phyloP scores from a whole-genome alignment of 306 rosid species.

The Cicer pinnatifidum region DNA sequence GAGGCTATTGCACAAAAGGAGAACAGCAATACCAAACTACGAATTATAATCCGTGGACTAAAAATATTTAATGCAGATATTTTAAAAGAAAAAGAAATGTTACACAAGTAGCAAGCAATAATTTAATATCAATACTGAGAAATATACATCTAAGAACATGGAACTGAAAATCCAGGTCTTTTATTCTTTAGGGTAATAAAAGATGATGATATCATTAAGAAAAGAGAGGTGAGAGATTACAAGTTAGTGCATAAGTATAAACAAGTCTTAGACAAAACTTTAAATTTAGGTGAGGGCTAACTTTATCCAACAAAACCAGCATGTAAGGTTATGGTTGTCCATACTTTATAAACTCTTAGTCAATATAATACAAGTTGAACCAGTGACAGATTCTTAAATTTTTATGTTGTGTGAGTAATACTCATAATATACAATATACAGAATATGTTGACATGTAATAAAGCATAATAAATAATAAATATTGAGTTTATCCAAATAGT shows the following conservation, averaged over 20 bases:
- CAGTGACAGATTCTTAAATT: background rate
- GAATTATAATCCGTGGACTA: background rate
- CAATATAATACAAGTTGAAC: background rate
- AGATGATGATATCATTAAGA: conserved; percentile 10
- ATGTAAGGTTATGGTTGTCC: background rate
- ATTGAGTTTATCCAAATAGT: background rate
- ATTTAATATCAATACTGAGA: conserved; percentile 20
- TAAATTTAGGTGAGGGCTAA: background rate
- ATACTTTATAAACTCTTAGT: background rate
- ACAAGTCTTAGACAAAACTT: background rate
- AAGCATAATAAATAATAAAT: no score
- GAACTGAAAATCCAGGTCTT: conserved; percentile 15
- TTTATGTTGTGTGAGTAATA: background rate
- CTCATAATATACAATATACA: background rate
- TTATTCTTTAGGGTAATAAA: conserved; percentile 2
- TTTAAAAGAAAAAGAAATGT: background rate
- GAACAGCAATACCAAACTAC: conserved; percentile 22
- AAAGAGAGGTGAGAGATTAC: background rate
- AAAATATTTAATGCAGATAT: background rate
- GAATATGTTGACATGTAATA: no score
- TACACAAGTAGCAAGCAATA: conserved; percentile 2
- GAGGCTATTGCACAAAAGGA: conserved; percentile 47
- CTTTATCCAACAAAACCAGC: background rate
- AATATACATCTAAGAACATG: background rate
- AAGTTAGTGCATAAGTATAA: conserved; percentile 20